A percentile compares a stretch with the other conserved stretches of the same genome.
phyloP scores from a whole-genome alignment of 2,329 filamentous ascomycete species.

The Phaeosphaeria sp. region DNA sequence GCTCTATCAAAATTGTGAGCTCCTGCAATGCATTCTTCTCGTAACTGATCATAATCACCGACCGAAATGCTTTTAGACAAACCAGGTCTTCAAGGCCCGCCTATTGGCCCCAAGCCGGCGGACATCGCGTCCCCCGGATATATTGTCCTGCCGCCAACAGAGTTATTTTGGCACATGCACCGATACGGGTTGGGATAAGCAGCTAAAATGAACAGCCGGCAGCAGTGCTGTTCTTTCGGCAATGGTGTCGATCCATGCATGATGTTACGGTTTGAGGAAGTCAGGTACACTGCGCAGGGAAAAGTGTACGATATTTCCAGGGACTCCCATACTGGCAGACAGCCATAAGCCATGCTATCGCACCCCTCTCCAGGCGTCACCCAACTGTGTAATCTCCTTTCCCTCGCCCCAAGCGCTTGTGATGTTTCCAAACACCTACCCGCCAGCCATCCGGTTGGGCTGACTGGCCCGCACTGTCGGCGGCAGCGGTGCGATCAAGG shows the following conservation, averaged over 20 bases:
- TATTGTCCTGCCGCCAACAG: background rate
- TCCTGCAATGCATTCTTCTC: too few relatives aligned
- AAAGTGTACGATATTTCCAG: background rate
- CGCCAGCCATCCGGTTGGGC: background rate
- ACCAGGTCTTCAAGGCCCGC: background rate
- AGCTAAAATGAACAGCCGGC: background rate
- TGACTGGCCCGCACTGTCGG: background rate
- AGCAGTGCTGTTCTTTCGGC: background rate
- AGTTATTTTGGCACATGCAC: background rate
- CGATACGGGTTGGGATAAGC: background rate
- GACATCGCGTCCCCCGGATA: background rate
- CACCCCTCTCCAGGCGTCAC: background rate
- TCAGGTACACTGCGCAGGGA: background rate
- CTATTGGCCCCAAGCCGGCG: background rate
- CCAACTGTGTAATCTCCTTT: background rate
- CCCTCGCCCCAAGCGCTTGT: constrained; percentile 2
- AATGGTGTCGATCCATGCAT: background rate
- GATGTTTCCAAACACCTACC: constrained; percentile 1
- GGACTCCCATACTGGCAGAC: background rate
- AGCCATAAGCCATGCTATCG: background rate
- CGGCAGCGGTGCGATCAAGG: constrained; percentile 5
- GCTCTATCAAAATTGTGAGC: too few relatives aligned
- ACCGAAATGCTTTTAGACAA: background rate
- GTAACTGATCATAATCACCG: background rate
- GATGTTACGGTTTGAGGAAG: background rate